Conservation (phyloP, 805 yeast species). For the Suhomyces sp. region DNA sequence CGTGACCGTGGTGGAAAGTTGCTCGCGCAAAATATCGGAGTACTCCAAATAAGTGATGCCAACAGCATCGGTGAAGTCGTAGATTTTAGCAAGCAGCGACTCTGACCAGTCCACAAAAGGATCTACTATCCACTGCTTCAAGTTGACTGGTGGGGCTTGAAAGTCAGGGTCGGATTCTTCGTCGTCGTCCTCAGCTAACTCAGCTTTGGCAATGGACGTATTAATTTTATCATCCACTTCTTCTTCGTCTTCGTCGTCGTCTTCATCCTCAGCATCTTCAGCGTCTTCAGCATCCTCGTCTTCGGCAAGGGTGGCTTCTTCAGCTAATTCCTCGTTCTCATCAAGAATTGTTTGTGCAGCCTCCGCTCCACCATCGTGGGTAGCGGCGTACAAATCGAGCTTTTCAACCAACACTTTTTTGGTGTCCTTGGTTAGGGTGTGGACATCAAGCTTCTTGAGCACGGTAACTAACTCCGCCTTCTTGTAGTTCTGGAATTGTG, state of each 20-base stretch:
- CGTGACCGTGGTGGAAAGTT: constrained; percentile 35
- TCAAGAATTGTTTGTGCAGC: constrained; percentile 16
- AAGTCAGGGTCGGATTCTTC: constrained; percentile 38
- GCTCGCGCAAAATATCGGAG: constrained; percentile 38
- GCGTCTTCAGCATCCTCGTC: constrained; percentile 14
- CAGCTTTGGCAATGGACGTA: constrained; percentile 9
- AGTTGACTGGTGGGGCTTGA: constrained; percentile 35
- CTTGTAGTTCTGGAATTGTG: constrained; percentile 33
- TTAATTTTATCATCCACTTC: constrained; percentile 5
- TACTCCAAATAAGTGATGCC: constrained; percentile 35
- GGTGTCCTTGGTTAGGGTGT: constrained; percentile 38
- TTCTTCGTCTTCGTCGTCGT: constrained; percentile 9
- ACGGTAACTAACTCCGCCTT: constrained; percentile 40
- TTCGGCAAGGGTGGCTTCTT: constrained; percentile 16
- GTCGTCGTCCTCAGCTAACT: constrained; percentile 20
- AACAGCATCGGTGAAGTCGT: constrained; percentile 32
- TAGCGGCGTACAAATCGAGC: constrained; percentile 25
- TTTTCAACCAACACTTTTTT: constrained; percentile 41
- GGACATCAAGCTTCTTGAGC: constrained; percentile 34
- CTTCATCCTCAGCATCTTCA: constrained; percentile 10
- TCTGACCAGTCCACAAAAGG: constrained; percentile 35
- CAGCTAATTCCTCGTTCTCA: constrained; percentile 21
- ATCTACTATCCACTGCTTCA: constrained; percentile 37
- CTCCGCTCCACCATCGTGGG: constrained; percentile 24
- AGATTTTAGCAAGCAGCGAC: constrained; percentile 19